phyloP scores from a whole-genome alignment of 345 rosid genomes.

The Bretschneidera sinensis region DNA sequence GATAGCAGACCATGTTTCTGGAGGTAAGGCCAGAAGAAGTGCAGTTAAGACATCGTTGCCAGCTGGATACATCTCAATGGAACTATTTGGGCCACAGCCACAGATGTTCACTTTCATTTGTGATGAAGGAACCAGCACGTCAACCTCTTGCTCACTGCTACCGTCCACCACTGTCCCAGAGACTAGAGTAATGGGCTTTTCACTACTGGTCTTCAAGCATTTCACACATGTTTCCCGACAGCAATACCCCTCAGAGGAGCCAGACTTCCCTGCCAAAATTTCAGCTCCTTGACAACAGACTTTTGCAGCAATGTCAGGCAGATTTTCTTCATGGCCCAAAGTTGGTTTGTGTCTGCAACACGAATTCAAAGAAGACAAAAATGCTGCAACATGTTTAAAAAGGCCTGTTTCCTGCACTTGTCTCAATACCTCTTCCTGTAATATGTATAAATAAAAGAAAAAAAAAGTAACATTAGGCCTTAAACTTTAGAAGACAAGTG shows the following conservation, averaged over 20 bases:
- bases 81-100: constrained; percentile 33
- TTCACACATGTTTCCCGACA: constrained; percentile 62
- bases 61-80: constrained; percentile 43
- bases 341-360: constrained; percentile 30
- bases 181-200: constrained; percentile 37
- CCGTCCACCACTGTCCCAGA: constrained; percentile 53
- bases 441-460: background rate
- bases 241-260: constrained; percentile 35
- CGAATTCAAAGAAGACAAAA: constrained; percentile 41
- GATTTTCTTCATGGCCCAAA: constrained; percentile 31
- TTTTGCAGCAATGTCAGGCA: constrained; percentile 42
- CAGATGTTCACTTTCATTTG: constrained; percentile 23
- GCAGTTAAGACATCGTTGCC: constrained; percentile 65
- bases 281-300: constrained; percentile 59
- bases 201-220: constrained; percentile 42
- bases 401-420: constrained; percentile 41
- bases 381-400: constrained; percentile 39
- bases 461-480: background rate
- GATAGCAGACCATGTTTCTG: constrained; percentile 69
- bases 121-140: constrained; percentile 51
- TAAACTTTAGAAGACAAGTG: background rate
- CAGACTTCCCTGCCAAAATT: constrained; percentile 44
- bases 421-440: constrained; percentile 44
- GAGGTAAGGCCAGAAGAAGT: constrained; percentile 82
- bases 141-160: constrained; percentile 43